phyloP scores from a whole-genome alignment of 2,329 filamentous ascomycete species.

The Aspergillus texensis region DNA sequence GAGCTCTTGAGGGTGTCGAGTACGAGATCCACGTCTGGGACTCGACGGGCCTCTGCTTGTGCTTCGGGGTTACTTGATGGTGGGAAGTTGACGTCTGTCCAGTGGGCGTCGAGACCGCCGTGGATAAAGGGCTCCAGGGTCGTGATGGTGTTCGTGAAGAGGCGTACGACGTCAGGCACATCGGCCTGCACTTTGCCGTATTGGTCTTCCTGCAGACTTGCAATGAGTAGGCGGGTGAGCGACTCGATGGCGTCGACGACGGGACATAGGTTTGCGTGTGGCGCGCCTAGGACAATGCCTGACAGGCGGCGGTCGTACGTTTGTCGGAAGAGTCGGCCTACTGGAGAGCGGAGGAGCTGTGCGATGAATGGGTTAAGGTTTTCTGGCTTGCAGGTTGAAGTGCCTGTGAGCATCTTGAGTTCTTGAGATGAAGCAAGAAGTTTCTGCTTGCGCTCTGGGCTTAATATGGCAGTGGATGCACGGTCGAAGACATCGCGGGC shows the following conservation, averaged over 20 bases:
- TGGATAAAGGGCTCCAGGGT: constrained; percentile 70
- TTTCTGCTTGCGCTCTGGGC: constrained; percentile 43
- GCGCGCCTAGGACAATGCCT: constrained; percentile 71
- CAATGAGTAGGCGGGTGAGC: constrained; percentile 68
- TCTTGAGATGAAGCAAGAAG: constrained; percentile 42
- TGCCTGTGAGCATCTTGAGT: constrained; percentile 38
- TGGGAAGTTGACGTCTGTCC: constrained; percentile 71
- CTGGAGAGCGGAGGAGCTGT: constrained; percentile 50
- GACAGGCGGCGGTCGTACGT: constrained; percentile 67
- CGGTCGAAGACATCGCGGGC: constrained; percentile 42
- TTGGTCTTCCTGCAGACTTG: constrained; percentile 76
- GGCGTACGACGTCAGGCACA: constrained; percentile 72
- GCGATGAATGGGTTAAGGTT: constrained; percentile 54
- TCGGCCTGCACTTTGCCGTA: constrained; percentile 86
- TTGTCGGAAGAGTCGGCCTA: constrained; percentile 72
- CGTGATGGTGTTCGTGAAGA: constrained; percentile 69
- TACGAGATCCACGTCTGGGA: constrained; percentile 71
- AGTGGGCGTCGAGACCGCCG: constrained; percentile 61
- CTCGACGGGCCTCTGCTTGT: constrained; percentile 40
- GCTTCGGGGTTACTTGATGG: constrained; percentile 38
- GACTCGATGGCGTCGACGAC: constrained; percentile 74
- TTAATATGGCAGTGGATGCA: constrained; percentile 43
- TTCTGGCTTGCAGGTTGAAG: constrained; percentile 49
- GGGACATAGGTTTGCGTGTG: constrained; percentile 68
- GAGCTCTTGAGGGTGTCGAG: constrained; percentile 65